These are phyloP conservation scores for Hyaloscypha hepaticicola DNA, from an alignment of 495 filamentous ascomycete species.

Conservation along the genomic window DNA sequence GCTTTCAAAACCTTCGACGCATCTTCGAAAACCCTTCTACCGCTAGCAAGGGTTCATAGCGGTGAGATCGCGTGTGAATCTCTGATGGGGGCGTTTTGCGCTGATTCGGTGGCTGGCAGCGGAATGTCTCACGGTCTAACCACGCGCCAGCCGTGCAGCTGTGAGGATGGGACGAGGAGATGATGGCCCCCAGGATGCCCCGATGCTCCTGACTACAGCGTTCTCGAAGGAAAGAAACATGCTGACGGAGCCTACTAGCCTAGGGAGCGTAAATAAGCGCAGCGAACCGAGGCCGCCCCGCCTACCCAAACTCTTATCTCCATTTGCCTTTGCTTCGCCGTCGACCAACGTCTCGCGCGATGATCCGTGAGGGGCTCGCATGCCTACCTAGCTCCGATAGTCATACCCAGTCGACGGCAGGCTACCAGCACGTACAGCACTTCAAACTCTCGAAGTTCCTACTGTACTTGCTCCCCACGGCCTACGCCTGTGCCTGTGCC, in stretches of 20 bases:
- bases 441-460: background rate
- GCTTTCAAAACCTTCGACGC: slow-evolving; percentile 24
- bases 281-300: background rate
- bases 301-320: background rate
- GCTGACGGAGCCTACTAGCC: too few species aligned
- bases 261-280: slow-evolving; percentile 12
- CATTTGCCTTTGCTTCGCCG: background rate
- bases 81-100: background rate
- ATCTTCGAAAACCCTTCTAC: slow-evolving; percentile 21
- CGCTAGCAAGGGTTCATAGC: background rate
- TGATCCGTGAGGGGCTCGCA: background rate
- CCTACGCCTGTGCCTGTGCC: too few species aligned
- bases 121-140: background rate
- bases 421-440: background rate
- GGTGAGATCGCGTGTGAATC: background rate
- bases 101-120: background rate
- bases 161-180: background rate
- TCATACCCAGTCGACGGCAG: background rate
- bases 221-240: background rate
- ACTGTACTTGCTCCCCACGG: too few species aligned
- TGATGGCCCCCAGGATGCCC: background rate
- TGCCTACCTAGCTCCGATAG: background rate
- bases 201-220: background rate
- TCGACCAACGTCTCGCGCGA: background rate
- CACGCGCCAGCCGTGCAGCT: background rate